These are phyloP conservation scores for Dictyostelium discoideum DNA, from an alignment of 78 protist genomes.

Conservation along the genomic window DNA sequence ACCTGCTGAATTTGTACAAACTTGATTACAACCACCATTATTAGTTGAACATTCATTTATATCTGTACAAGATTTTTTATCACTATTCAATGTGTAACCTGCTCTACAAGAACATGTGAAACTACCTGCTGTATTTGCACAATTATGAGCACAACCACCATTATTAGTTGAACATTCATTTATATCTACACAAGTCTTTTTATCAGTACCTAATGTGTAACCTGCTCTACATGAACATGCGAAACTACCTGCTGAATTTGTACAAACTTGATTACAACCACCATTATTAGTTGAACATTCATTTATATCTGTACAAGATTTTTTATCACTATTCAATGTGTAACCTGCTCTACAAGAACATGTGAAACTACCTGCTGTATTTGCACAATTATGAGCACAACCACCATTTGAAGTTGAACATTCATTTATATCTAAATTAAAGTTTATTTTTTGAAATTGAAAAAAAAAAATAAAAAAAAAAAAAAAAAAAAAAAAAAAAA, in stretches of 20 bases:
- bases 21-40: background rate
- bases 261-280: background rate
- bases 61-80: background rate
- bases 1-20: background rate
- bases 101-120: background rate
- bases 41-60: background rate
- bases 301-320: background rate
- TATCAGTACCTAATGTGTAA: background rate
- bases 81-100: background rate
- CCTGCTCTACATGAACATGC: background rate
- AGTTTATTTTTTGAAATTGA: background rate
- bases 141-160: background rate
- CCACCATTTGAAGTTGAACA: background rate
- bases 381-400: background rate
- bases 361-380: background rate
- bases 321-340: background rate
- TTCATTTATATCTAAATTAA: slow-evolving; percentile 5
- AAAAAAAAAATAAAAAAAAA: background rate
- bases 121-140: background rate
- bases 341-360: background rate
- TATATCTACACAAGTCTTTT: background rate
- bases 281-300: background rate
- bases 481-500: too few relatives aligned
- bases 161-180: background rate
- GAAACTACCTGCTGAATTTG: background rate